Conservation (phyloP, 257 asterid species). For the Vinca minor region DNA sequence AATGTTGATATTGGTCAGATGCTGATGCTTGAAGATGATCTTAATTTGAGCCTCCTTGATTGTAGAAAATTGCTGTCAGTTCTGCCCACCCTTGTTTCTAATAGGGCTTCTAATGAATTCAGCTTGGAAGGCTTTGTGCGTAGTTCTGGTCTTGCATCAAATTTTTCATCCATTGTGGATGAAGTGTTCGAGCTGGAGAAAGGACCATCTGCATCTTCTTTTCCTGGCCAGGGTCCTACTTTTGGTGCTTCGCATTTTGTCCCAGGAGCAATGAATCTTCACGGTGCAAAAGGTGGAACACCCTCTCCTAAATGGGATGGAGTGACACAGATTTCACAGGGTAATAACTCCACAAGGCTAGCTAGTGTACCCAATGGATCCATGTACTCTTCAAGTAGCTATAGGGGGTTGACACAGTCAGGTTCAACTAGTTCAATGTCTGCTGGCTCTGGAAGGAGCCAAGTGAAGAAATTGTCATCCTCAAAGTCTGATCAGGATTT, state of each 20-base stretch:
- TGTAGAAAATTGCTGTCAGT: slow-evolving; percentile 37
- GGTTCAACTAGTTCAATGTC: slow-evolving; percentile 52
- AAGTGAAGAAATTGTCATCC: slow-evolving; percentile 43
- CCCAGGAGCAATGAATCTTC: slow-evolving; percentile 36
- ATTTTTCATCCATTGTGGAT: slow-evolving; percentile 78
- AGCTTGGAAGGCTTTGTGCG: slow-evolving; percentile 40
- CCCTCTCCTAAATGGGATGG: slow-evolving; percentile 68
- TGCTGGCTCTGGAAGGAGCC: slow-evolving; percentile 42
- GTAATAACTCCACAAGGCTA: slow-evolving; percentile 15
- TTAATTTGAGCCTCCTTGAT: slow-evolving; percentile 76
- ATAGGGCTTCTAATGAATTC: slow-evolving; percentile 41
- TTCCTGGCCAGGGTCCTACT: slow-evolving; percentile 38
- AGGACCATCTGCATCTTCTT: slow-evolving; percentile 40
- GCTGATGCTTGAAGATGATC: slow-evolving; percentile 73
- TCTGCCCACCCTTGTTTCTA: slow-evolving; percentile 29
- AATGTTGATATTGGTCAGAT: slow-evolving; percentile 63
- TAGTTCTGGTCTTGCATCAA: slow-evolving; percentile 39
- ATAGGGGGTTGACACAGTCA: slow-evolving; percentile 49
- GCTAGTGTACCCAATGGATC: slow-evolving; percentile 21
- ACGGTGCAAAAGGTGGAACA: slow-evolving; percentile 40
- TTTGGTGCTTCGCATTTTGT: slow-evolving; percentile 50
- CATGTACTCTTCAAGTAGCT: slow-evolving; percentile 24
- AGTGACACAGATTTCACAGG: slow-evolving; percentile 38
- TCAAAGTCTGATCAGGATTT: slow-evolving; percentile 93
- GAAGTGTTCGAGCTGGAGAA: slow-evolving; percentile 93